These are phyloP conservation scores for Acer yangbiense DNA, from an alignment of 345 rosid species.

Conservation along the genomic window DNA sequence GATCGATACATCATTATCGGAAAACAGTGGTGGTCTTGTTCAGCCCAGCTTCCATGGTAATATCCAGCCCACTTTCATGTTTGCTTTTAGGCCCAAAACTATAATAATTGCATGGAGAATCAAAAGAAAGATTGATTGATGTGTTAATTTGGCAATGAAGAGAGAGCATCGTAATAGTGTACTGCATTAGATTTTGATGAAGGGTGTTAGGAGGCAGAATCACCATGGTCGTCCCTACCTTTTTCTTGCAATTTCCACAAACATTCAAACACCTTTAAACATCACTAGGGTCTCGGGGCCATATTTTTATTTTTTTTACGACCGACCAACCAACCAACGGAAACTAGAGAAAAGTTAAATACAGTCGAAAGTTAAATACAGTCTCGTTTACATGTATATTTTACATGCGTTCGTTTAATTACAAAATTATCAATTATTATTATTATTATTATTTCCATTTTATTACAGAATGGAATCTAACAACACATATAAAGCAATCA, in stretches of 20 bases:
- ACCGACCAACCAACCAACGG: neutral
- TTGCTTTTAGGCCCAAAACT: neutral
- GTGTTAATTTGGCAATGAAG: neutral
- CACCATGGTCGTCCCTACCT: neutral
- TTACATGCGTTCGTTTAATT: neutral
- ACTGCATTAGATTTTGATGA: neutral
- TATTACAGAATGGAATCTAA: neutral
- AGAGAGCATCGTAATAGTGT: neutral
- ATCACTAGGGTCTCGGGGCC: neutral
- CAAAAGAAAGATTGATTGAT: neutral
- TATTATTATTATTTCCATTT: too few relatives aligned
- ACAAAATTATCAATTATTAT: too few relatives aligned
- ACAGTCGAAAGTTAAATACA: neutral
- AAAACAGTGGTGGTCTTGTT: neutral
- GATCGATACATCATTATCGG: too few relatives aligned
- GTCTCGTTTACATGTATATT: too few relatives aligned
- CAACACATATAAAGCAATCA: too few relatives aligned
- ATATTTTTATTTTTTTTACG: neutral
- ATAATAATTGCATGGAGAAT: neutral
- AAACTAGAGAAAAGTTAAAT: neutral
- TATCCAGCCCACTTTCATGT: conserved; percentile 8
- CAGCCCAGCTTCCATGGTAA: neutral
- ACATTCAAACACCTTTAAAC: neutral
- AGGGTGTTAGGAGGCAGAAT: neutral
- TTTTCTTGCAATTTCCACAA: neutral